Base-by-base conservation (phyloP, 345 rosid species). In the Gossypium ekmanianum region DNA sequence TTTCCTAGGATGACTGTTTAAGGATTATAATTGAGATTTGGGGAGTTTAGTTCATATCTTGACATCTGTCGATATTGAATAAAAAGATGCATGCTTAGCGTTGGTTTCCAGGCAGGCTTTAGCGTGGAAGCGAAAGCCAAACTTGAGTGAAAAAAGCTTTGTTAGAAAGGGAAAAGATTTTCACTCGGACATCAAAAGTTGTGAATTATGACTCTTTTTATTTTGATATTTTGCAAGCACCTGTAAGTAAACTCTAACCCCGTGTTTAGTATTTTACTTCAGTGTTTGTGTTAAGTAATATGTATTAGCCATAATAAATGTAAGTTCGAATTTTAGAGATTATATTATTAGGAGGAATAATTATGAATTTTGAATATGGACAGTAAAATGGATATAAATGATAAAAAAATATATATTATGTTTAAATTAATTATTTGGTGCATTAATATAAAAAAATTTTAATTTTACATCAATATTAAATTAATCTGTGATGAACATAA, bases 51-150 rank as follows among this genome's bases (percentile, higher is more conserved):
- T 79, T 79, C 67, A 71, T 17, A 50, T 64, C 58, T 73, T 81
- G 78, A 77, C 78, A 75, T 76, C 45, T 83, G 79, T 61, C 61
- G 41, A 11, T 20, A 27, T 27, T 12, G 41, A 39, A 74, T 43
- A 71, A 58, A 72, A 55, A 76, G 54, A 57, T 43, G 83, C 69
- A 75, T 77, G 78, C 74, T 71, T 78, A 63, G 63, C 45, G 71
- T 47, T 58, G 61, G 52, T 26, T 54, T 3, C 12, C 50, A 8
- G 63, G 67, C 45, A 39, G 52, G 41, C 41, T 72, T 52, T 14
- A 70, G 22, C 20, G 65, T 26, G 71, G 65, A 62, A 51, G 20
- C 7, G 68, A 63, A 18, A 57, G 45, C 80, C 41, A 13, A 74
- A 22, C 29, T 69, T 56, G 18, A 72, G 80, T 50, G 57, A 62